phyloP scores from a whole-genome alignment of 331 rosid genomes.

The Dryas integrifolia region DNA sequence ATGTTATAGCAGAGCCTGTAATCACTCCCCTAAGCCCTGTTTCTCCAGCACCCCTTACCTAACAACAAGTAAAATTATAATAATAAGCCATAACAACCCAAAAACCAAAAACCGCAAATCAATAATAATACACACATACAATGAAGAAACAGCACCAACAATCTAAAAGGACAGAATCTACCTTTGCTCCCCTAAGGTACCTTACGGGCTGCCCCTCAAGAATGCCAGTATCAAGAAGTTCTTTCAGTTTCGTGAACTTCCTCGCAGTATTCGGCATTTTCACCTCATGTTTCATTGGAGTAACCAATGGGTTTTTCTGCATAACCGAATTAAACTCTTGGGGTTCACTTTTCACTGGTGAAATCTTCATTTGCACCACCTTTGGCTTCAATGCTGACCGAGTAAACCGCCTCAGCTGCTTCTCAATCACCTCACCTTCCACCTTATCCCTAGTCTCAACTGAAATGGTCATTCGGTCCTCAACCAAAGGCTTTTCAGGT shows the following conservation, averaged over 20 bases:
- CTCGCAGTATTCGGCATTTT: conserved; percentile 31
- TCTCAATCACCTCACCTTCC: conserved; percentile 25
- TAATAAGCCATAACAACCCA: not conserved
- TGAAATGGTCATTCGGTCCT: not conserved
- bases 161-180: conserved; percentile 21
- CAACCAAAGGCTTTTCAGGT: not conserved
- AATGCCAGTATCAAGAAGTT: conserved; percentile 72
- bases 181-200: conserved; percentile 70
- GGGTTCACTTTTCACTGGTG: conserved; percentile 3
- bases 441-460: conserved; percentile 1
- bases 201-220: conserved; percentile 73
- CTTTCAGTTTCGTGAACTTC: conserved; percentile 73
- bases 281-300: conserved; percentile 19
- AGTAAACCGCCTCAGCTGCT: conserved; percentile 59
- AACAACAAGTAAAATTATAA: not conserved
- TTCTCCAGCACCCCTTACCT: conserved; percentile 58
- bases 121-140: not conserved
- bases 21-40: conserved; percentile 65
- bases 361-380: conserved; percentile 32
- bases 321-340: conserved; percentile 2
- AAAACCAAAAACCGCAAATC: conserved; percentile 6
- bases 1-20: conserved; percentile 49
- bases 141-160: not conserved
- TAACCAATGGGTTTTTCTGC: not conserved
- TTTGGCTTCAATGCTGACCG: conserved; percentile 58